These are phyloP conservation scores for Dioscorea alata DNA, from an alignment of 106 monocot genomes.

Conservation along the genomic window DNA sequence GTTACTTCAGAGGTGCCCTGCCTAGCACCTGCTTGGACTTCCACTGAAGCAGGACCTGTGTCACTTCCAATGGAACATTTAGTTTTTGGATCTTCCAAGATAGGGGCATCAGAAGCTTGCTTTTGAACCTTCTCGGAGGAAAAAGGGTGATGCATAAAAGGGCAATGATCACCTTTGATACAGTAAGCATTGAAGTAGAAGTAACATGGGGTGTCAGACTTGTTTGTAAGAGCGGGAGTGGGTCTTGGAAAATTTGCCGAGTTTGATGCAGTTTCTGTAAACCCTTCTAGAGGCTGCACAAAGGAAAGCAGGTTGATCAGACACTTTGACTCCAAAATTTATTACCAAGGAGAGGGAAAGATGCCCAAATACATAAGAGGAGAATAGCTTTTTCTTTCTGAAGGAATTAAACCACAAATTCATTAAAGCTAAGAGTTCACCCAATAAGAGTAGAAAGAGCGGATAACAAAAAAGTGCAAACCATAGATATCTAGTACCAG, in stretches of 20 bases:
- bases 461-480: no score
- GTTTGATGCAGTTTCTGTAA: constrained; percentile 13
- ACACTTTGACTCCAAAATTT: no score
- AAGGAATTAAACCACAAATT: no score
- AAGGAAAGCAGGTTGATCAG: neutral
- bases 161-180: constrained; percentile 50
- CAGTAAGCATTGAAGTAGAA: constrained; percentile 49
- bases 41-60: constrained; percentile 24
- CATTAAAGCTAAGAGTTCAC: no score
- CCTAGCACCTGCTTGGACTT: constrained; percentile 20
- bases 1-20: constrained; percentile 8
- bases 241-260: neutral
- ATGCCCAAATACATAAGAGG: no score
- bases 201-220: constrained; percentile 42
- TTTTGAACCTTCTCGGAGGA: constrained; percentile 13
- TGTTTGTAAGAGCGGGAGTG: constrained; percentile 12
- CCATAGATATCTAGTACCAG: no score
- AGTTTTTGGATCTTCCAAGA: constrained; percentile 7
- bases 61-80: constrained; percentile 25
- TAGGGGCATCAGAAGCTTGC: constrained; percentile 2
- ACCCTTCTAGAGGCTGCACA: constrained; percentile 49
- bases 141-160: constrained; percentile 33
- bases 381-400: no score
- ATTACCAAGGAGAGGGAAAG: no score
- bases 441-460: no score